Evolutionary conservation across 1,284 basidiomycete genomes (phyloP).

Genomic region (Taiwanofungus camphoratus): DNA sequence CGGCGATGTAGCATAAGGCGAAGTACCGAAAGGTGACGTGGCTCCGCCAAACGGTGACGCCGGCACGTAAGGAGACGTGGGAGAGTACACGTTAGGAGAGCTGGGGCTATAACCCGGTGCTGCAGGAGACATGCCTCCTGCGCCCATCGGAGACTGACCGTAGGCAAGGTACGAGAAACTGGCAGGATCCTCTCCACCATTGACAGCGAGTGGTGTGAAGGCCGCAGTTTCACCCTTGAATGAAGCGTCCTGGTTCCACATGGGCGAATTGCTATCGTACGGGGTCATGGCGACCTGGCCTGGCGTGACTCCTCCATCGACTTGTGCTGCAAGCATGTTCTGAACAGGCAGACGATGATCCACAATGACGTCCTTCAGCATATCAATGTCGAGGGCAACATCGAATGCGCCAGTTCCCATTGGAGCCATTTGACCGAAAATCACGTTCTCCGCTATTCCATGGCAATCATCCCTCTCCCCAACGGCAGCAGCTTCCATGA

Average conservation of each 20-base stretch:
- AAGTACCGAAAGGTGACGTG: slow-evolving; percentile 79
- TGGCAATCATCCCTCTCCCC: slow-evolving; percentile 98
- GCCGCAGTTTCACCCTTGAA: slow-evolving; percentile 83
- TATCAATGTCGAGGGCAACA: slow-evolving; percentile 93
- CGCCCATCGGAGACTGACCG: slow-evolving; percentile 78
- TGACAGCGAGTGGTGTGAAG: slow-evolving; percentile 92
- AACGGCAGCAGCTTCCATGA: slow-evolving; percentile 97
- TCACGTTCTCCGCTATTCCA: slow-evolving; percentile 96
- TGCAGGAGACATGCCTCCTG: slow-evolving; percentile 76
- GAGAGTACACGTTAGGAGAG: slow-evolving; percentile 80
- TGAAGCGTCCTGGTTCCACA: slow-evolving; percentile 61
- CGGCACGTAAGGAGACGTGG: slow-evolving; percentile 84
- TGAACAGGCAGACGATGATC: slow-evolving; percentile 92
- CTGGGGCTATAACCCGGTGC: slow-evolving; percentile 77
- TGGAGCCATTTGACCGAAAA: slow-evolving; percentile 98
- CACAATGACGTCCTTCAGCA: slow-evolving; percentile 98
- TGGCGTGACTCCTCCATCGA: slow-evolving; percentile 88
- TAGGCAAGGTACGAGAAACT: slow-evolving; percentile 71
- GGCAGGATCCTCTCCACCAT: slow-evolving; percentile 77
- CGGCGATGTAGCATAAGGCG: slow-evolving; percentile 71
- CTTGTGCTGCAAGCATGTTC: slow-evolving; percentile 74
- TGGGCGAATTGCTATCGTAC: slow-evolving; percentile 87
- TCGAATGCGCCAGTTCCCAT: slow-evolving; percentile 97
- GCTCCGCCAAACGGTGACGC: slow-evolving; percentile 76
- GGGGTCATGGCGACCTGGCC: slow-evolving; percentile 91